Evolutionary conservation across 2,329 filamentous ascomycete genomes (phyloP).

Genomic region (Madurella fahalii): DNA sequence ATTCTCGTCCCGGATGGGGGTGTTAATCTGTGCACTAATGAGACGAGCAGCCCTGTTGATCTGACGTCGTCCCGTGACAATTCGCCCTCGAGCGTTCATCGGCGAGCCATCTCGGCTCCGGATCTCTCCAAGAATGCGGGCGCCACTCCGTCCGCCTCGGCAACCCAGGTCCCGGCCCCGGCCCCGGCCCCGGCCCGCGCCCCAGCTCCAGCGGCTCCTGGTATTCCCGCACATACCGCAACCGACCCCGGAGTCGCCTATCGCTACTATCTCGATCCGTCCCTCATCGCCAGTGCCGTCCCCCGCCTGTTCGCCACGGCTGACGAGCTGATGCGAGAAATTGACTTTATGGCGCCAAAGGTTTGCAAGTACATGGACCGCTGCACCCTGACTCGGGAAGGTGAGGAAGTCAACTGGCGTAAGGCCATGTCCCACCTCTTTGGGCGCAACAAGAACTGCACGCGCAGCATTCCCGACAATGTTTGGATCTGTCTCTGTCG

Average conservation of each 20-base stretch:
- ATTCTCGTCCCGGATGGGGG: background rate
- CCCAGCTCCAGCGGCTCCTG: background rate
- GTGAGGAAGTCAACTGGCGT: conserved; percentile 34
- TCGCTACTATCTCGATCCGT: background rate
- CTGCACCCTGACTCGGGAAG: conserved; percentile 46
- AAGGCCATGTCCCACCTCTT: conserved; percentile 81
- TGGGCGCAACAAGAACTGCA: conserved; percentile 76
- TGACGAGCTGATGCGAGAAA: background rate
- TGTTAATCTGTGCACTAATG: background rate
- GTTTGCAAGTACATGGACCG: conserved; percentile 53
- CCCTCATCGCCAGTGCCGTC: background rate
- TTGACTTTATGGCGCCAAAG: conserved; percentile 12
- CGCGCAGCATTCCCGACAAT: conserved; percentile 61
- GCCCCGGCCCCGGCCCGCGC: background rate
- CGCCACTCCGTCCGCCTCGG: background rate
- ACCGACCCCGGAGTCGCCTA: background rate
- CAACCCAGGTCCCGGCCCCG: background rate
- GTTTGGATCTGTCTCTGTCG: conserved; percentile 76
- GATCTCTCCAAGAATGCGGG: background rate
- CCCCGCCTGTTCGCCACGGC: background rate
- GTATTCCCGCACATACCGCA: background rate
- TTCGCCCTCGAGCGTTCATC: background rate
- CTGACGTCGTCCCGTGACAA: background rate
- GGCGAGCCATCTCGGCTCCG: background rate
- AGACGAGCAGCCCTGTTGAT: background rate